These are phyloP conservation scores for Senna siamea DNA, from an alignment of 306 rosid genomes.

Conservation along the genomic window DNA sequence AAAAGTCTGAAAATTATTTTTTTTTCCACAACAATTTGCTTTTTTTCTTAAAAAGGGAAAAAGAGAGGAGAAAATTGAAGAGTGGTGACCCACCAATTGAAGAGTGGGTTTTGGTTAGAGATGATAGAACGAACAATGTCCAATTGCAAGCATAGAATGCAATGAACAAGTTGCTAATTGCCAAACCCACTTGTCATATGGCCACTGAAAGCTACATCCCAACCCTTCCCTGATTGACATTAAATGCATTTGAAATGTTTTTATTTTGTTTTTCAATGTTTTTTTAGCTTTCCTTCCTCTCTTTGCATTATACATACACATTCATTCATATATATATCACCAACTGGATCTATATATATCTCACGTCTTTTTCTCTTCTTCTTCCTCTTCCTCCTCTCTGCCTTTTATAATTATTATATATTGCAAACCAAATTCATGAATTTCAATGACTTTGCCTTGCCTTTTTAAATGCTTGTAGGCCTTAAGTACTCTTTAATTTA, in stretches of 20 bases:
- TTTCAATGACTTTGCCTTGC: background rate
- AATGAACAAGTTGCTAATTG: conserved; percentile 33
- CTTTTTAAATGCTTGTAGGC: background rate
- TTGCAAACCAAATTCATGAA: background rate
- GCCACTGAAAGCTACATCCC: conserved; percentile 42
- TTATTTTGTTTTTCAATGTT: too few relatives aligned
- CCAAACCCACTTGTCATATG: conserved; percentile 30
- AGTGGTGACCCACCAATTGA: background rate
- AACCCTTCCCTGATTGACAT: conserved; percentile 26
- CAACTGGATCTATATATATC: too few relatives aligned
- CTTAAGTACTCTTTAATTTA: conserved; percentile 23
- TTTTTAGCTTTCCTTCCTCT: too few relatives aligned
- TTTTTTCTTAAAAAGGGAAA: too few relatives aligned
- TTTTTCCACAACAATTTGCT: too few relatives aligned
- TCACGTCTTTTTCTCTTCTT: too few relatives aligned
- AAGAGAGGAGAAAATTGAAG: background rate
- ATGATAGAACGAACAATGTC: too few relatives aligned
- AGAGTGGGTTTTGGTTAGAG: background rate
- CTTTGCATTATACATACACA: too few relatives aligned
- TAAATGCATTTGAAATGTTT: conserved; percentile 13
- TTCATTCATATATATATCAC: too few relatives aligned
- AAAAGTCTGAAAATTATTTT: too few relatives aligned
- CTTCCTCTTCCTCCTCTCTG: background rate
- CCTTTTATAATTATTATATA: background rate
- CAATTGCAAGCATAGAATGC: conserved; percentile 20